Conservation (phyloP, 164 flowering plant species). For the Stephania japonica region DNA sequence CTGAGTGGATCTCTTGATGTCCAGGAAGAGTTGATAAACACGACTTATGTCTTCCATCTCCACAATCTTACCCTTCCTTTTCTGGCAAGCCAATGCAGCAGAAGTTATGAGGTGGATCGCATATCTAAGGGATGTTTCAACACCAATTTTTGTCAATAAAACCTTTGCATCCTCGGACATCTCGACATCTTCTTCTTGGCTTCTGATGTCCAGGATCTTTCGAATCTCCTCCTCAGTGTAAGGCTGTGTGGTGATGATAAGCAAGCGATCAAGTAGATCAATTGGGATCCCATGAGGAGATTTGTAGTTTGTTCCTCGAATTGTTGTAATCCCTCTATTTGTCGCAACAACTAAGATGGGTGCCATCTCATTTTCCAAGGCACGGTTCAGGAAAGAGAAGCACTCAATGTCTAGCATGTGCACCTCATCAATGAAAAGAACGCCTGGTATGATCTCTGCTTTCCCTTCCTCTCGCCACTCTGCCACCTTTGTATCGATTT, state of each 20-base stretch:
- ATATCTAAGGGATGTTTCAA: conserved; percentile 48
- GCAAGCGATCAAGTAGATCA: conserved; percentile 81
- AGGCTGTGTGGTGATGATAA: conserved; percentile 84
- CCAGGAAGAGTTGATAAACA: conserved; percentile 73
- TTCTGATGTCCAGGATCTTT: conserved; percentile 70
- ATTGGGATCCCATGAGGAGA: conserved; percentile 97
- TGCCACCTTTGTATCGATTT: conserved; percentile 91
- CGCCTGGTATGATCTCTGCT: conserved; percentile 99
- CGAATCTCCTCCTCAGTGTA: conserved; percentile 74
- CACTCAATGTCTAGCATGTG: conserved; percentile 98
- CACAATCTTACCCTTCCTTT: conserved; percentile 77
- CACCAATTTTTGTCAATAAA: conserved; percentile 40
- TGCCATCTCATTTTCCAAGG: conserved; percentile 93
- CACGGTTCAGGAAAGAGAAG: conserved; percentile 91
- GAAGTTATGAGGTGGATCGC: conserved; percentile 85
- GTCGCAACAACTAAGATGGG: conserved; percentile 92
- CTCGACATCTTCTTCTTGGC: conserved; percentile 93
- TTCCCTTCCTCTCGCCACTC: conserved; percentile 99
- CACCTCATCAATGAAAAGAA: conserved; percentile 93
- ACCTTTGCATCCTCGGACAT: conserved; percentile 78
- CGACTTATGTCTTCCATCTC: conserved; percentile 74
- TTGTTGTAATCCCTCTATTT: conserved; percentile 84
- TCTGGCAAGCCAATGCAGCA: conserved; percentile 79
- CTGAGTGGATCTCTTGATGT: conserved; percentile 85
- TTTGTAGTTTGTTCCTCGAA: conserved; percentile 69